Percentiles rank a stretch among this genome's conserved stretches.
Conservation (phyloP, 495 filamentous ascomycete genomes). For the Aspergillus hancockii region DNA sequence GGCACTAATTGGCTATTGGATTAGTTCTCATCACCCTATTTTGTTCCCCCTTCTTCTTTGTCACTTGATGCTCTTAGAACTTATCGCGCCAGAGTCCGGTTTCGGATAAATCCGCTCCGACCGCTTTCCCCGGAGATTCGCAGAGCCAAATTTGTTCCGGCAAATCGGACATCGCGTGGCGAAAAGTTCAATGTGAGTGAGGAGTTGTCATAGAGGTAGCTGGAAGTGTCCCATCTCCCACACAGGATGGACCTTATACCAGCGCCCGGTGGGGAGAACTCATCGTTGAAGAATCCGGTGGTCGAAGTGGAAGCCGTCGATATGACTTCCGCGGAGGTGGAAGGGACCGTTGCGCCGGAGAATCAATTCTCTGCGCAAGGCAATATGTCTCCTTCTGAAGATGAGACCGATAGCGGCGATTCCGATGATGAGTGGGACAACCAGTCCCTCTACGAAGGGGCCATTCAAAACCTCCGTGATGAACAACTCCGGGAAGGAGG, state of each 20-base stretch:
- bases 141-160: slow-evolving; percentile 33
- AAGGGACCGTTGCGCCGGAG: slow-evolving; percentile 22
- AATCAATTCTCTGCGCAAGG: slow-evolving; percentile 29
- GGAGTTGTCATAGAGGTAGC: slow-evolving; percentile 34
- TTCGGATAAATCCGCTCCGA: slow-evolving; percentile 42
- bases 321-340: slow-evolving; percentile 29
- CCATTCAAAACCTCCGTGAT: slow-evolving; percentile 62
- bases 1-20: not conserved
- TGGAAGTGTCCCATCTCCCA: slow-evolving; percentile 31
- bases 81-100: slow-evolving; percentile 20
- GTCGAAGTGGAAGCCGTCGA: slow-evolving; percentile 49
- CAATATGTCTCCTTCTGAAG: slow-evolving; percentile 34
- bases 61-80: slow-evolving; percentile 5
- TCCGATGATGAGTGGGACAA: slow-evolving; percentile 66
- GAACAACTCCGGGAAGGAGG: slow-evolving; percentile 60
- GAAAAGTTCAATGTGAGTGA: slow-evolving; percentile 37
- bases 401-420: slow-evolving; percentile 62
- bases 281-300: slow-evolving; percentile 43
- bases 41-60: not conserved
- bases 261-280: slow-evolving; percentile 39
- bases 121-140: slow-evolving; percentile 25
- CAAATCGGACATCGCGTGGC: slow-evolving; percentile 20
- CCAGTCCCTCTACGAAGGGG: slow-evolving; percentile 67
- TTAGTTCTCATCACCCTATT: too few species aligned
- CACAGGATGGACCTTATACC: slow-evolving; percentile 47